Evolutionary conservation across 352 stramenopile genomes (phyloP).

Genomic region (Globisporangium canariense): DNA sequence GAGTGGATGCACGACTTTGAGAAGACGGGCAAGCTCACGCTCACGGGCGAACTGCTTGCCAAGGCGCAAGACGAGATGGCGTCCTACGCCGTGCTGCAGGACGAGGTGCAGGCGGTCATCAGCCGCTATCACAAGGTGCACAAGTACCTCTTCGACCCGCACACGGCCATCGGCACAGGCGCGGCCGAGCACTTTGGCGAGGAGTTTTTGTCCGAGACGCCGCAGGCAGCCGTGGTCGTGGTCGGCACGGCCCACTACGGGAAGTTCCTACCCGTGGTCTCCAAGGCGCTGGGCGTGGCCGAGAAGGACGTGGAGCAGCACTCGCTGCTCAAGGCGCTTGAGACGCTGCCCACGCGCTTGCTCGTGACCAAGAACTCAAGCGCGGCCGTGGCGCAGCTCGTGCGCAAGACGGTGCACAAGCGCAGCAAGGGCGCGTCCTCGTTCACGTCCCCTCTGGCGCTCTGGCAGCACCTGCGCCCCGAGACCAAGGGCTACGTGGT

Average conservation of each 20-base stretch:
- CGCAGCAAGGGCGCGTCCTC: slow-evolving; percentile 11
- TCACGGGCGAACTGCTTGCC: slow-evolving; percentile 86
- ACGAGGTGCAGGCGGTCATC: slow-evolving; percentile 92
- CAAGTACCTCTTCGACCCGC: slow-evolving; percentile 96
- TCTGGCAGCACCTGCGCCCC: slow-evolving; percentile 11
- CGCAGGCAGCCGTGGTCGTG: slow-evolving; percentile 84
- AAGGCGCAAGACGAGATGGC: slow-evolving; percentile 93
- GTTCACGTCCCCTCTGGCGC: neutral
- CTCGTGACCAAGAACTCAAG: slow-evolving; percentile 63
- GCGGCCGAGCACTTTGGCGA: slow-evolving; percentile 85
- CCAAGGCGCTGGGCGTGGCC: slow-evolving; percentile 77
- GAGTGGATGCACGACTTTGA: slow-evolving; percentile 96
- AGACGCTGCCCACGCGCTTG: slow-evolving; percentile 63
- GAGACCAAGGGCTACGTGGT: slow-evolving; percentile 27
- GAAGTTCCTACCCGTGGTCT: slow-evolving; percentile 96
- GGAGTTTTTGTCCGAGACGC: slow-evolving; percentile 50
- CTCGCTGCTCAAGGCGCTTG: slow-evolving; percentile 67
- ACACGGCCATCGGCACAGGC: slow-evolving; percentile 94
- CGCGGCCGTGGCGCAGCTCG: slow-evolving; percentile 51
- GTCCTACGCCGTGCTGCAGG: slow-evolving; percentile 82
- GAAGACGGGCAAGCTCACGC: slow-evolving; percentile 91
- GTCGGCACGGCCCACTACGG: slow-evolving; percentile 97
- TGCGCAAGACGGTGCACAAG: slow-evolving; percentile 41
- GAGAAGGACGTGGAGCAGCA: slow-evolving; percentile 73
- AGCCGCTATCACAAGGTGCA: slow-evolving; percentile 89